phyloP scores from a whole-genome alignment of 164 flowering plant genomes.

The Liquidambar formosana region DNA sequence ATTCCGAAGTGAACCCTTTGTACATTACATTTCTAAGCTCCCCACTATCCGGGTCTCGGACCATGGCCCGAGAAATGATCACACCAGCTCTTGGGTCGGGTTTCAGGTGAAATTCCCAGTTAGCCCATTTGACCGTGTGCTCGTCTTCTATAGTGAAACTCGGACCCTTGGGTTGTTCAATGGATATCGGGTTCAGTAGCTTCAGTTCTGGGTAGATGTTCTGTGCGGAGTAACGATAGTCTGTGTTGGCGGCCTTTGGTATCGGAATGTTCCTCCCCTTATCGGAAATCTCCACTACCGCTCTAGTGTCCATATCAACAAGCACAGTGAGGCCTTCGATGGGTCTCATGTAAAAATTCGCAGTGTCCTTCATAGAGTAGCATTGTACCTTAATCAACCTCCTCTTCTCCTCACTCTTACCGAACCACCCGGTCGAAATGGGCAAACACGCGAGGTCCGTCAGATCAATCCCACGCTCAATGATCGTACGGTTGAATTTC shows the following conservation, averaged over 20 bases:
- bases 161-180: constrained; percentile 83
- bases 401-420: constrained; percentile 58
- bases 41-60: constrained; percentile 62
- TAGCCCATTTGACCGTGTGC: constrained; percentile 85
- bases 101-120: constrained; percentile 93
- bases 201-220: constrained; percentile 9
- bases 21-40: constrained; percentile 73
- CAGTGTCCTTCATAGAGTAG: constrained; percentile 70
- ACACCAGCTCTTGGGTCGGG: constrained; percentile 89
- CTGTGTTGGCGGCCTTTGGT: constrained; percentile 67
- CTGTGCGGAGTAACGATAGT: constrained; percentile 51
- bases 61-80: constrained; percentile 64
- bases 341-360: constrained; percentile 94
- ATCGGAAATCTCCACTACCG: constrained; percentile 65
- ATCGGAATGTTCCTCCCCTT: constrained; percentile 58
- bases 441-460: constrained; percentile 80
- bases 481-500: constrained; percentile 69
- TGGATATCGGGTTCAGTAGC: constrained; percentile 66
- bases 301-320: constrained; percentile 67
- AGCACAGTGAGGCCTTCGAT: constrained; percentile 85
- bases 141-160: constrained; percentile 65
- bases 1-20: constrained; percentile 77
- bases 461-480: constrained; percentile 60
- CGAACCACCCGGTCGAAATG: constrained; percentile 81
- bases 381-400: constrained; percentile 83